phyloP scores from a whole-genome alignment of 345 rosid species.

The Tarenaya hassleriana region DNA sequence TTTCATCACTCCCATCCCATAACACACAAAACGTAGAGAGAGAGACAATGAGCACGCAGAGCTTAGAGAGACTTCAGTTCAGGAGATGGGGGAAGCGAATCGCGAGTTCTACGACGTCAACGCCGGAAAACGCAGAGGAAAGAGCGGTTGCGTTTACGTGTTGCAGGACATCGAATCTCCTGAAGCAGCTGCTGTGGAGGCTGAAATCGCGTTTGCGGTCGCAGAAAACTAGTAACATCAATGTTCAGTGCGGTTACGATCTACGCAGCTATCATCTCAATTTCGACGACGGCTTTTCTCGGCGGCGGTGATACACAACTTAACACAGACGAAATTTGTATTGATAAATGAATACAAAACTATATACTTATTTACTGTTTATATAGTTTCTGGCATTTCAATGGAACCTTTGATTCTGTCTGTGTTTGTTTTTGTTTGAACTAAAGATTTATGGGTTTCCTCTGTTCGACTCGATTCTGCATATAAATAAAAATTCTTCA shows the following conservation, averaged over 20 bases:
- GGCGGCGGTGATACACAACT: slow-evolving; percentile 12
- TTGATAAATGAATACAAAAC: no score
- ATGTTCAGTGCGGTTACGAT: slow-evolving; percentile 36
- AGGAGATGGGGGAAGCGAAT: slow-evolving; percentile 35
- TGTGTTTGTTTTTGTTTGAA: no score
- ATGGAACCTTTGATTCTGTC: no score
- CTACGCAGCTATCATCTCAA: slow-evolving; percentile 36
- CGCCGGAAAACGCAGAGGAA: slow-evolving; percentile 22
- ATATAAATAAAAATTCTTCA: no score
- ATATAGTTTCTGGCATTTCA: slow-evolving; percentile 15
- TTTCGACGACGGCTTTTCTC: slow-evolving; percentile 37
- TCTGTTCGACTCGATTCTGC: no score
- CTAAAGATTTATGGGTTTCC: no score
- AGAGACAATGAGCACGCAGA: slow-evolving; percentile 24
- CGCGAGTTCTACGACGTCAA: slow-evolving; percentile 11
- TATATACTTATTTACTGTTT: not conserved
- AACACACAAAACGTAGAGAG: slow-evolving; percentile 13
- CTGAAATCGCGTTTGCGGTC: slow-evolving; percentile 33
- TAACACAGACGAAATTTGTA: not conserved
- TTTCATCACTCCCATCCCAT: slow-evolving; percentile 17
- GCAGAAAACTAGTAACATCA: slow-evolving; percentile 21
- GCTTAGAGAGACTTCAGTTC: slow-evolving; percentile 34
- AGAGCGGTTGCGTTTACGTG: slow-evolving; percentile 28
- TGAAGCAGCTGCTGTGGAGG: slow-evolving; percentile 34
- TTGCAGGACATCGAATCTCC: slow-evolving; percentile 20